phyloP scores from a whole-genome alignment of 1,284 basidiomycete genomes.

The Ganoderma leucocontextum region DNA sequence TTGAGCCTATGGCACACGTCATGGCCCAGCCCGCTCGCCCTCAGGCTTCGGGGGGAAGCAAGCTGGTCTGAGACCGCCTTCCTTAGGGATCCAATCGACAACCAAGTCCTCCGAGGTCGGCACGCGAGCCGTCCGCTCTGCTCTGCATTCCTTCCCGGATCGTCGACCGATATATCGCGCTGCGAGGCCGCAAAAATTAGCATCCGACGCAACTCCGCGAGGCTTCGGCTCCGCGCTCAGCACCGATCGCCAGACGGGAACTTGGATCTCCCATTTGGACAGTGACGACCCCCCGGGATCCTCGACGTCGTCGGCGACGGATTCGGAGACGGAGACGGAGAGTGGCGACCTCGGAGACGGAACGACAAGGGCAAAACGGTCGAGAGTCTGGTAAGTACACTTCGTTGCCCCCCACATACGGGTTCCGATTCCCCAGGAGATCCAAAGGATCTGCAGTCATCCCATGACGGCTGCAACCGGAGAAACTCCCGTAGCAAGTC shows the following conservation, averaged over 20 bases:
- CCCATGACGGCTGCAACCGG: conserved; percentile 24
- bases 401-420: background rate
- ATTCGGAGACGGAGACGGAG: background rate
- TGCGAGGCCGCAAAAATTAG: conserved; percentile 7
- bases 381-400: conserved; percentile 1
- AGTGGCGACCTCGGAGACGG: conserved; percentile 1
- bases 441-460: conserved; percentile 20
- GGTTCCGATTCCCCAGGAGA: background rate
- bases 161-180: conserved; percentile 1
- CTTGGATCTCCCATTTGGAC: conserved; percentile 2
- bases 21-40: background rate
- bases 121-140: conserved; percentile 4
- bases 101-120: background rate
- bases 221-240: conserved; percentile 10
- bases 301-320: background rate
- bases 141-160: background rate
- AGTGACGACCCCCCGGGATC: background rate
- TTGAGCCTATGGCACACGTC: conserved; percentile 19
- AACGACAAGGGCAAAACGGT: background rate
- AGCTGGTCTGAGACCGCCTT: background rate
- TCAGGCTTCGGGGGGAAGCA: background rate
- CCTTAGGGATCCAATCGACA: background rate
- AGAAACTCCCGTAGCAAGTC: conserved; percentile 1
- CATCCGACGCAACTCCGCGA: conserved; percentile 29
- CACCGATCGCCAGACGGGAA: conserved; percentile 3